These are phyloP conservation scores for Globisporangium iwayamae DNA, from an alignment of 352 stramenopile species.

Conservation along the genomic window DNA sequence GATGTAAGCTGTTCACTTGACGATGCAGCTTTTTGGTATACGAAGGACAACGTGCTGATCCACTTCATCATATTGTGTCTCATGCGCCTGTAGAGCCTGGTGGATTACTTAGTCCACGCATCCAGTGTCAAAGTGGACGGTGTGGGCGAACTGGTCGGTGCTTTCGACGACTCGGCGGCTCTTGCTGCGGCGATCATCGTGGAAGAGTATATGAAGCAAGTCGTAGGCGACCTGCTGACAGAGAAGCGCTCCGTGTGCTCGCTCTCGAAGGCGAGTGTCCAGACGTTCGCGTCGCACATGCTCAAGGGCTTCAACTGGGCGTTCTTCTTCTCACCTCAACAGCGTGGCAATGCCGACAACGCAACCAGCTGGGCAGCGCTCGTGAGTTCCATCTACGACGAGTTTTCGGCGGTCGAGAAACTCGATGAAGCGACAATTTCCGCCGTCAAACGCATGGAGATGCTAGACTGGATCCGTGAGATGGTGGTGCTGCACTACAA, in stretches of 20 bases:
- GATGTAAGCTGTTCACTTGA: slow-evolving; percentile 35
- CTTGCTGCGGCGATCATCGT: slow-evolving; percentile 66
- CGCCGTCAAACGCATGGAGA: neutral
- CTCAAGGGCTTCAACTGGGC: slow-evolving; percentile 63
- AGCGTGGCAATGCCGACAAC: neutral
- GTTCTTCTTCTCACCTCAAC: neutral
- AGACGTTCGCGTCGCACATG: slow-evolving; percentile 37
- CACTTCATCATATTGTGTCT: slow-evolving; percentile 1
- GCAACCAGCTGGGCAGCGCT: slow-evolving; percentile 1
- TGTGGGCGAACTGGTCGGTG: slow-evolving; percentile 68
- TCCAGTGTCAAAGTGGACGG: slow-evolving; percentile 59
- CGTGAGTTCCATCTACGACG: slow-evolving; percentile 7
- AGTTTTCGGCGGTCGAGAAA: slow-evolving; percentile 7
- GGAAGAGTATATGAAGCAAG: slow-evolving; percentile 72
- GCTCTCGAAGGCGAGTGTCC: slow-evolving; percentile 27
- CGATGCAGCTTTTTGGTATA: neutral
- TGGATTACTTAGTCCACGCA: slow-evolving; percentile 71
- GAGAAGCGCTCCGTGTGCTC: neutral
- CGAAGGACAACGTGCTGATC: neutral
- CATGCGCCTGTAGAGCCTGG: slow-evolving; percentile 35
- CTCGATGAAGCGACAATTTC: neutral
- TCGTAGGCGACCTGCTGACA: slow-evolving; percentile 34
- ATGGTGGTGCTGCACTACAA: slow-evolving; percentile 2
- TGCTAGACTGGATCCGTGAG: slow-evolving; percentile 16
- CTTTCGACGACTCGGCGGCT: slow-evolving; percentile 74